These are phyloP conservation scores for Aeschynomene evenia DNA, from an alignment of 306 rosid genomes.

Conservation along the genomic window DNA sequence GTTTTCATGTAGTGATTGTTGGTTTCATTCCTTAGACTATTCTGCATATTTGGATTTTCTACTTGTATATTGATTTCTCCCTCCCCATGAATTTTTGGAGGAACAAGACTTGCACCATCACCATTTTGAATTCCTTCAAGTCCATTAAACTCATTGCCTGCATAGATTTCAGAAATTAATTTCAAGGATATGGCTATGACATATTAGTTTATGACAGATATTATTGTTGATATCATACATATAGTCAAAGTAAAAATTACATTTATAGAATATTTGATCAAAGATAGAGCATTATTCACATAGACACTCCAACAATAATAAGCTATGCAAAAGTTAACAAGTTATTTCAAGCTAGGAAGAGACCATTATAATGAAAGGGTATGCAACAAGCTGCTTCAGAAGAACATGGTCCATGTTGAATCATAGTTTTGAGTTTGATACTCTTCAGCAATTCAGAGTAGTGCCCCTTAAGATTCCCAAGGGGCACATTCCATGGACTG, in stretches of 20 bases:
- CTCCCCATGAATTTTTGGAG: not conserved
- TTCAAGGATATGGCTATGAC: not conserved
- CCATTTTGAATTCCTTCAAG: conserved; percentile 10
- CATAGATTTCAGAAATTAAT: not conserved
- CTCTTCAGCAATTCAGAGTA: conserved; percentile 30
- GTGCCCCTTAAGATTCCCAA: conserved; percentile 17
- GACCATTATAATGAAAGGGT: not conserved
- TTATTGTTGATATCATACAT: no score
- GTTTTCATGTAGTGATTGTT: conserved; percentile 8
- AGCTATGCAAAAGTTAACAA: not conserved
- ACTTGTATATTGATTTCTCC: not conserved
- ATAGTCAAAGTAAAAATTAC: not conserved
- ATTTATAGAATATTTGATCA: not conserved
- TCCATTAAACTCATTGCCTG: conserved; percentile 29
- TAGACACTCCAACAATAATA: not conserved
- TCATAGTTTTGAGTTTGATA: conserved; percentile 26
- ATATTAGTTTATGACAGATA: no score
- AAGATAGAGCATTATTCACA: not conserved
- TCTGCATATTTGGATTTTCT: not conserved
- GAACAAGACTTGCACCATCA: conserved; percentile 20
- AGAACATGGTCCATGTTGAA: conserved; percentile 31
- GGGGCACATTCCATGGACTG: conserved; percentile 10
- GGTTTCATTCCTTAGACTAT: conserved; percentile 9
- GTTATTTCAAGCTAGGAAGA: not conserved
- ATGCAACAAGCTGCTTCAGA: not conserved